A percentile compares a stretch with the other conserved stretches of the same genome.
Conservation (phyloP, 1,284 basidiomycete species). For the Jaminaea rosea region DNA sequence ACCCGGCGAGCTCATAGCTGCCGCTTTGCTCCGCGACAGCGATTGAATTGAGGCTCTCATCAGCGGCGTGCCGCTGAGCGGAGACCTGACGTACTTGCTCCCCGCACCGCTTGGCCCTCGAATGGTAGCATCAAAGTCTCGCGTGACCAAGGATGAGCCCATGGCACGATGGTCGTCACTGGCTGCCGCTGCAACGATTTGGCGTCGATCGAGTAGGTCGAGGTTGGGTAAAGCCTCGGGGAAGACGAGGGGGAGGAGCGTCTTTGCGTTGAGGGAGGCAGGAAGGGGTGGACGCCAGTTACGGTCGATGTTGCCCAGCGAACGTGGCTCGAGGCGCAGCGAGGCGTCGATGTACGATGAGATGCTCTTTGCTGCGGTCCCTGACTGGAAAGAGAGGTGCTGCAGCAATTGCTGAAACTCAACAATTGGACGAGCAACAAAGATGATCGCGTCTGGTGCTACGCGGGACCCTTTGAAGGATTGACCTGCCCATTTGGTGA, state of each 20-base stretch:
- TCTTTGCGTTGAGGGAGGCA: constrained; percentile 1
- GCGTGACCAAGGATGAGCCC: too few relatives aligned
- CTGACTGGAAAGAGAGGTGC: constrained; percentile 3
- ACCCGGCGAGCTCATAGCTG: too few relatives aligned
- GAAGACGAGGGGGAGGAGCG: constrained; percentile 29
- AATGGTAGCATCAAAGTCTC: too few relatives aligned
- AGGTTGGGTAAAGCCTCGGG: constrained; percentile 30
- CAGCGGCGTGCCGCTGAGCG: constrained; percentile 21
- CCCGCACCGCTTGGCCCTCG: too few relatives aligned
- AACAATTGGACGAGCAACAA: constrained; percentile 9
- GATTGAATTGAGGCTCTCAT: constrained; percentile 9
- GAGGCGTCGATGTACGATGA: constrained; percentile 18
- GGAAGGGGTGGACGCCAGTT: constrained; percentile 13
- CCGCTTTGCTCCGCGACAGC: not conserved
- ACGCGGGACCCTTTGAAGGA: not conserved
- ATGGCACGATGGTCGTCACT: too few relatives aligned
- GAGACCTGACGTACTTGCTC: constrained; percentile 3
- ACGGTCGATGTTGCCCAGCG: constrained; percentile 24
- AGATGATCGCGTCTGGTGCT: not conserved
- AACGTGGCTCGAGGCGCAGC: constrained; percentile 24
- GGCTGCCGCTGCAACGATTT: not conserved
- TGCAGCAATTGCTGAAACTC: constrained; percentile 28
- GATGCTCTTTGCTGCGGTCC: not conserved
- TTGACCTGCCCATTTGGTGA: not conserved
- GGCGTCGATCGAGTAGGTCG: constrained; percentile 20